These are phyloP conservation scores for Nakazawaea ernobii DNA, from an alignment of 805 yeast genomes.

Conservation along the genomic window DNA sequence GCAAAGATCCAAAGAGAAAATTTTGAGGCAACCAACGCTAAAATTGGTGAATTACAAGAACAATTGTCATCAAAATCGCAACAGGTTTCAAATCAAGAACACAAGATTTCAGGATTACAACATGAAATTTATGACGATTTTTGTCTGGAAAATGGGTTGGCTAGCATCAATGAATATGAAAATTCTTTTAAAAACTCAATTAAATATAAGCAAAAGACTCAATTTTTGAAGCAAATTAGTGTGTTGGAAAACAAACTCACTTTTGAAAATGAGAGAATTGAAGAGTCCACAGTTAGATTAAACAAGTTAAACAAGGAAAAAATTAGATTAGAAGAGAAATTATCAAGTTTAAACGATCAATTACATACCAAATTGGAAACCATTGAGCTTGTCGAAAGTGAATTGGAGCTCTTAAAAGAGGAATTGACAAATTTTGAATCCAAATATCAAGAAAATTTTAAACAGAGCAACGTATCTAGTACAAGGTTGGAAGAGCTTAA, in stretches of 20 bases:
- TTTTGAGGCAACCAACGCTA: slow-evolving; percentile 13
- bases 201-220: slow-evolving; percentile 55
- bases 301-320: slow-evolving; percentile 35
- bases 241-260: slow-evolving; percentile 53
- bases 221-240: slow-evolving; percentile 54
- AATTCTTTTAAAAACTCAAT: slow-evolving; percentile 55
- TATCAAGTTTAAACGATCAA: slow-evolving; percentile 26
- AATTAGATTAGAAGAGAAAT: slow-evolving; percentile 27
- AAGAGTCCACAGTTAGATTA: slow-evolving; percentile 44
- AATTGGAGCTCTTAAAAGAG: slow-evolving; percentile 30
- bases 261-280: slow-evolving; percentile 58
- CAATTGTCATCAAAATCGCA: slow-evolving; percentile 14
- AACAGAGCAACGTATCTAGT: background rate
- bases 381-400: slow-evolving; percentile 34
- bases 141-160: slow-evolving; percentile 48
- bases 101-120: slow-evolving; percentile 29
- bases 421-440: slow-evolving; percentile 29
- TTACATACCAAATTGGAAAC: slow-evolving; percentile 26
- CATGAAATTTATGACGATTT: slow-evolving; percentile 44
- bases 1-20: slow-evolving; percentile 39
- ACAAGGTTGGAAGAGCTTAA: slow-evolving; percentile 21
- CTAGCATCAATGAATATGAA: slow-evolving; percentile 62
- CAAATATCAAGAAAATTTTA: background rate
- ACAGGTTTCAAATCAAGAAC: slow-evolving; percentile 12
- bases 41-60: slow-evolving; percentile 15